Conservation (phyloP, 2,329 filamentous ascomycete genomes). For the Cryphonectria carpinicola region DNA sequence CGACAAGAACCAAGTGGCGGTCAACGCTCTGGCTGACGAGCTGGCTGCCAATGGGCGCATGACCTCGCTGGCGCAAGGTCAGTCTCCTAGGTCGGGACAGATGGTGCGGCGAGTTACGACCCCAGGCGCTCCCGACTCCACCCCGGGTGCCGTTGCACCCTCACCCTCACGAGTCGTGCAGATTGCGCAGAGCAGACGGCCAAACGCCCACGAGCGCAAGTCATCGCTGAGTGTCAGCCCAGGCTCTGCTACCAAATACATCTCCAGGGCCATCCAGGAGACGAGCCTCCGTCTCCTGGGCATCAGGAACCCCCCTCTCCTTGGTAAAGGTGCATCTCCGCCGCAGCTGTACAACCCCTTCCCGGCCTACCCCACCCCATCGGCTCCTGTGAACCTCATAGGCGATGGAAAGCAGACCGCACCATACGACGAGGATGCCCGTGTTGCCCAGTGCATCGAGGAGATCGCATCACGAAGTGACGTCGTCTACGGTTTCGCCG, state of each 20-base stretch:
- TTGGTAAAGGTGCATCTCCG: constrained; percentile 70
- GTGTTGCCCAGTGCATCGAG: constrained; percentile 80
- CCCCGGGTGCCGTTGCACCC: constrained; percentile 69
- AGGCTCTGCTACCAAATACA: constrained; percentile 80
- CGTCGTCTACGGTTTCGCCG: constrained; percentile 95
- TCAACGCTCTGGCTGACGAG: constrained; percentile 96
- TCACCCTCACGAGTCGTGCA: constrained; percentile 75
- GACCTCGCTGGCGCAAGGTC: constrained; percentile 51
- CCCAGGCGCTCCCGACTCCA: constrained; percentile 71
- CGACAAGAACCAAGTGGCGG: constrained; percentile 92
- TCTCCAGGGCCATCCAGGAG: constrained; percentile 93
- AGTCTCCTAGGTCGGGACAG: constrained; percentile 60
- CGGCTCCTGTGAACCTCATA: constrained; percentile 64
- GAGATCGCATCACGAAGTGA: constrained; percentile 92
- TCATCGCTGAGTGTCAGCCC: constrained; percentile 75
- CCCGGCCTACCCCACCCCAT: constrained; percentile 78
- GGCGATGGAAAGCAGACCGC: constrained; percentile 65
- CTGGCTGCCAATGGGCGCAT: constrained; percentile 80
- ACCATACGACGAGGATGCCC: constrained; percentile 76
- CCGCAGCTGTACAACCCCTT: constrained; percentile 80
- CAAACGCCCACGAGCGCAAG: constrained; percentile 70
- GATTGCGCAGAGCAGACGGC: constrained; percentile 68
- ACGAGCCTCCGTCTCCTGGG: constrained; percentile 79
- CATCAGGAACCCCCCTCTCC: constrained; percentile 68
- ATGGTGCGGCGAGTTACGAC: constrained; percentile 79